Evolutionary conservation across 2,329 filamentous ascomycete genomes (phyloP).

Genomic region (Magnaporthiopsis incrustans): DNA sequence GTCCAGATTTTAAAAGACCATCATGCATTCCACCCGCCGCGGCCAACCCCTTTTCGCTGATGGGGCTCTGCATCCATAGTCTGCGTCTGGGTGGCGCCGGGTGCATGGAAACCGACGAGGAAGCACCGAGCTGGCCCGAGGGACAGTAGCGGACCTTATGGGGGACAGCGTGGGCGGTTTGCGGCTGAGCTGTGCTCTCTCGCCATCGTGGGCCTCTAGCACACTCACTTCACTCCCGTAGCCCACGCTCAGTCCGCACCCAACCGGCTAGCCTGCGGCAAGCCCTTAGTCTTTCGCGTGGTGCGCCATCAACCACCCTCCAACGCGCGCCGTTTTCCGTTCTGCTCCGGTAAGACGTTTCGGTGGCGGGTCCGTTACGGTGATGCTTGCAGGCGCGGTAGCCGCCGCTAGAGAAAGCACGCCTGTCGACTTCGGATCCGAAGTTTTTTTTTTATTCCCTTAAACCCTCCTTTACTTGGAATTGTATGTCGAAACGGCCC

Average conservation of each 20-base stretch:
- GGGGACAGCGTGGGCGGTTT: no score
- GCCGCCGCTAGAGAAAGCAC: no score
- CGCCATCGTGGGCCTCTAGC: background rate
- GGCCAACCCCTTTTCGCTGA: background rate
- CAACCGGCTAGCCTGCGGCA: no score
- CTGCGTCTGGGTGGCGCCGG: background rate
- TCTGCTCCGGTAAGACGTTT: background rate
- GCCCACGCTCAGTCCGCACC: no score
- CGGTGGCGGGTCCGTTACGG: no score
- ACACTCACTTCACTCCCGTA: no score
- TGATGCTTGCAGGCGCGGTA: no score
- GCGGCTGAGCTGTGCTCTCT: background rate
- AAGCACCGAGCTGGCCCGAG: background rate
- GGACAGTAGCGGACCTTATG: background rate
- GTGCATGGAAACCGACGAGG: background rate
- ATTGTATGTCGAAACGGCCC: background rate
- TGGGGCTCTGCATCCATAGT: background rate
- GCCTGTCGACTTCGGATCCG: background rate
- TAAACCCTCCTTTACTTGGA: no score
- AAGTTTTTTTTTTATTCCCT: accelerated
- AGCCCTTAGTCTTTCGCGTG: background rate
- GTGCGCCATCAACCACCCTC: background rate
- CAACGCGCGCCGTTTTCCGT: background rate
- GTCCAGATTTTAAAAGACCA: background rate
- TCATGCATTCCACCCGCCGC: background rate